A percentile compares a stretch with the other conserved stretches of the same genome.
Evolutionary conservation across 208 protist genomes (phyloP).

Genomic region (Polymyxa betae): DNA sequence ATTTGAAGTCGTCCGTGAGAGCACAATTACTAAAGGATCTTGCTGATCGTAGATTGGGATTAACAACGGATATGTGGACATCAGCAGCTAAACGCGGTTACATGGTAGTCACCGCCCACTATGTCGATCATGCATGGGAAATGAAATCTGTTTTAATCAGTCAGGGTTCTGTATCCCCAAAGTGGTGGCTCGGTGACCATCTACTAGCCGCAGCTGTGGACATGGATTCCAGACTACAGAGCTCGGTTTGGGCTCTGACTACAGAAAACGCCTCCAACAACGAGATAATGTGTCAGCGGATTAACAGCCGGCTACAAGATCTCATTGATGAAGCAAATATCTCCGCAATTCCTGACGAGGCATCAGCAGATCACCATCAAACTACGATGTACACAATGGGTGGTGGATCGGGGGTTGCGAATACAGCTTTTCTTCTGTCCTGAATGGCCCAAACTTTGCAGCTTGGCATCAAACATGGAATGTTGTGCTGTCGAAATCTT

Average conservation of each 20-base stretch:
- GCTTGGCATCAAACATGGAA: no score
- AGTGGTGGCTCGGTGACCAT: not conserved
- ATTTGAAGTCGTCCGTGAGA: not conserved
- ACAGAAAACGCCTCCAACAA: not conserved
- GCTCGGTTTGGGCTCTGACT: not conserved
- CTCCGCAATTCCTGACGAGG: no score
- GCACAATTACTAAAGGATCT: not conserved
- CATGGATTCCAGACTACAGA: not conserved
- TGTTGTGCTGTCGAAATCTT: no score
- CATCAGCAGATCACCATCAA: no score
- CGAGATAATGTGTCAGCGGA: not conserved
- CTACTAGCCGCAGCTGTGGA: not conserved
- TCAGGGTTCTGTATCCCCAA: not conserved
- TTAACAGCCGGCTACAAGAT: no score
- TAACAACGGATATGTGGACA: constrained; percentile 2
- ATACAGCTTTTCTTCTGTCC: no score
- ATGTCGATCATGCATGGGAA: not conserved
- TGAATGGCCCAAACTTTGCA: no score
- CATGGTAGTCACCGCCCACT: not conserved
- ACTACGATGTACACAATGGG: no score
- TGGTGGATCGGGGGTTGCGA: no score
- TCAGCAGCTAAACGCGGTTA: not conserved
- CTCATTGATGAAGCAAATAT: no score
- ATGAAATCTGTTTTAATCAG: not conserved
- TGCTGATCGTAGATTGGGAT: not conserved